Evolutionary conservation across 148 eudicot genomes (phyloP).

Genomic region (Camellia lanceoleosa): DNA sequence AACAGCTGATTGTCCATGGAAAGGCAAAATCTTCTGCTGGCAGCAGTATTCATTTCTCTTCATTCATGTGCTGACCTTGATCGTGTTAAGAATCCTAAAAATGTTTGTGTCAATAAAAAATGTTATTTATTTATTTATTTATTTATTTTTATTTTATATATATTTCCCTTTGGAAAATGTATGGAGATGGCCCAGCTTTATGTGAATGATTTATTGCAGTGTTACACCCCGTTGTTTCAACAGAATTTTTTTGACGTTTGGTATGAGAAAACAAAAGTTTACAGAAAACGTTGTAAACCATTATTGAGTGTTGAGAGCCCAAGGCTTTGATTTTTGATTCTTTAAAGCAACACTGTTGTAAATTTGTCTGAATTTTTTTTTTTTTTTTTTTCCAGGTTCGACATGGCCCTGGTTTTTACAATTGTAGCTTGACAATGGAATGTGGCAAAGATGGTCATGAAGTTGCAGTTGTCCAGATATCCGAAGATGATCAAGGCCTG

Average conservation of each 20-base stretch:
- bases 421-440: slow-evolving; percentile 59
- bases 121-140: not conserved
- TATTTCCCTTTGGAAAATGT: not conserved
- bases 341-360: not conserved
- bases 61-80: not conserved
- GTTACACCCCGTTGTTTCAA: too few species aligned
- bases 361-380: not conserved
- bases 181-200: not conserved
- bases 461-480: slow-evolving; percentile 67
- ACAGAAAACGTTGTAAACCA: too few species aligned
- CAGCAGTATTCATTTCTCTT: not conserved
- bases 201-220: not conserved
- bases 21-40: not conserved
- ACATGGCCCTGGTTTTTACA: slow-evolving; percentile 78
- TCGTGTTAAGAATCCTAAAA: not conserved
- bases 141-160: not conserved
- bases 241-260: too few species aligned
- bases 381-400: slow-evolving; percentile 56
- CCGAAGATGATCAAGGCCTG: slow-evolving; percentile 92
- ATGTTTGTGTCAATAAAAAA: not conserved
- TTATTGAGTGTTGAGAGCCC: not conserved
- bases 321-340: not conserved
- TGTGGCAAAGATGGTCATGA: slow-evolving; percentile 29
- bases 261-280: too few species aligned
- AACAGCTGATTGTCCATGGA: not conserved